Conservation (phyloP, 225 moss, liverwort and hornwort species). For the Anthoceros angustus region DNA sequence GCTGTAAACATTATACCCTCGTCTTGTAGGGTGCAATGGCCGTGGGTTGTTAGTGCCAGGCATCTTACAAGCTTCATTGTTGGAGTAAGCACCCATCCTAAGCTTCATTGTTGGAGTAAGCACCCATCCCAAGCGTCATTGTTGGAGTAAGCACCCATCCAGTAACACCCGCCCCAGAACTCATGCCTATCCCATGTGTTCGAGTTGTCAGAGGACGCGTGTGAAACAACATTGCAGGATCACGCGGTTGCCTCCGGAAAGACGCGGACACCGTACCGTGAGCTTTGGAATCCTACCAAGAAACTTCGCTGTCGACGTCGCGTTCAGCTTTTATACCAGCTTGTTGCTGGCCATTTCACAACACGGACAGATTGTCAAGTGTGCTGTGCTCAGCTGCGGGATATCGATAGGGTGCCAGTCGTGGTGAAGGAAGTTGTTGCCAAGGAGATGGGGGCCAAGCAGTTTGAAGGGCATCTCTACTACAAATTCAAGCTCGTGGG, state of each 20-base stretch:
- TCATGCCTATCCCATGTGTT: no score
- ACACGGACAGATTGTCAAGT: neutral
- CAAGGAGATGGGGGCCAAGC: neutral
- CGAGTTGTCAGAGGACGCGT: no score
- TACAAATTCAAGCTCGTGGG: slow-evolving; percentile 2
- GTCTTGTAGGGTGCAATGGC: no score
- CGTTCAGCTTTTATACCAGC: neutral
- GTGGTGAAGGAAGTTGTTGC: neutral
- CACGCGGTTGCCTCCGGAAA: neutral
- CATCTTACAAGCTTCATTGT: no score
- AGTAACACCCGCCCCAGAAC: no score
- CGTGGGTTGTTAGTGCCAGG: no score
- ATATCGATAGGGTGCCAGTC: neutral
- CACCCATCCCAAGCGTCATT: no score
- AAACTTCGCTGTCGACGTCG: neutral
- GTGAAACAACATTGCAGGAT: no score
- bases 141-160: no score
- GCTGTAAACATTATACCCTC: no score
- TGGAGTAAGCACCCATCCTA: no score
- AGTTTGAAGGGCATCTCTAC: neutral
- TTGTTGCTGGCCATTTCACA: neutral
- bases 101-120: no score
- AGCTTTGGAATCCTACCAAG: neutral
- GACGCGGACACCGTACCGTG: neutral
- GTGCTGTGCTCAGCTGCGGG: neutral